These are phyloP conservation scores for Verruconis gallopava DNA, from an alignment of 2,329 filamentous ascomycete genomes.

Conservation along the genomic window DNA sequence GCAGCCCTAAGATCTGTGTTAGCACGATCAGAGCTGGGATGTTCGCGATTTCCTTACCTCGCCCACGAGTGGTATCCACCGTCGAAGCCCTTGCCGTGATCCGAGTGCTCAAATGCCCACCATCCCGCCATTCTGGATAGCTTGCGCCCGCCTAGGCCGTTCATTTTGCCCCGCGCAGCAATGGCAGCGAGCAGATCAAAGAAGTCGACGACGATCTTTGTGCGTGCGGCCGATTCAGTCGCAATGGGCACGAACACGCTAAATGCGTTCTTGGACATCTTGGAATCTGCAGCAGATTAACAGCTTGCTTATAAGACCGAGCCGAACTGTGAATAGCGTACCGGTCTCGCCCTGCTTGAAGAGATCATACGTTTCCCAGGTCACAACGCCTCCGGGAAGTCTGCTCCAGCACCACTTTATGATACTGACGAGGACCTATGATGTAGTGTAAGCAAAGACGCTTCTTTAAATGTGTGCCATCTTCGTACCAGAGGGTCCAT, in stretches of 20 bases:
- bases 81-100: constrained; percentile 83
- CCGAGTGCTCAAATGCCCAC: constrained; percentile 94
- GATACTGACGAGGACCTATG: constrained; percentile 78
- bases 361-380: constrained; percentile 93
- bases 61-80: constrained; percentile 85
- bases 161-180: constrained; percentile 83
- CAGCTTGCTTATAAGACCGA: neutral
- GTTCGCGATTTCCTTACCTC: constrained; percentile 41
- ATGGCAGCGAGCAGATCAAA: constrained; percentile 87
- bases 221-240: constrained; percentile 73
- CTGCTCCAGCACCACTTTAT: constrained; percentile 98
- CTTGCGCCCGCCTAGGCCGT: constrained; percentile 86
- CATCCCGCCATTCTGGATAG: constrained; percentile 90
- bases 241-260: constrained; percentile 92
- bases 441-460: constrained; percentile 9
- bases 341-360: constrained; percentile 91
- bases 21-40: constrained; percentile 22
- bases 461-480: constrained; percentile 8
- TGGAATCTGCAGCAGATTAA: constrained; percentile 58
- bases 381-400: constrained; percentile 78
- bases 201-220: constrained; percentile 87
- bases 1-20: constrained; percentile 61
- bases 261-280: constrained; percentile 84
- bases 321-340: constrained; percentile 29
- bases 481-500: constrained; percentile 77